phyloP scores from a whole-genome alignment of 306 rosid species.

The peach (Prunus persica) region DNA sequence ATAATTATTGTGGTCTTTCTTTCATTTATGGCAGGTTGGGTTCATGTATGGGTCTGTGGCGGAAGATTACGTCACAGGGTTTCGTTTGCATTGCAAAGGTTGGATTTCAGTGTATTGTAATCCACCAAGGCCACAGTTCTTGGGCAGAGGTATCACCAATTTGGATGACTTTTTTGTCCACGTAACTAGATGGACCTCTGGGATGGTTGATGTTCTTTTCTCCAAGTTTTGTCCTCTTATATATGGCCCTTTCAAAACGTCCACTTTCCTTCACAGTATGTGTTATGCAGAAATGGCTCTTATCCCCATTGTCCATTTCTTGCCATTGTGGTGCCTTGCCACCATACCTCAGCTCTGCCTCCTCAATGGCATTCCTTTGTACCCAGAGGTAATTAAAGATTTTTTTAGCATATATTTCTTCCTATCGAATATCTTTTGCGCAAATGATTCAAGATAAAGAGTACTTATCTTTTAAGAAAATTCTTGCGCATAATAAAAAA shows the following conservation, averaged over 20 bases:
- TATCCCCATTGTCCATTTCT: constrained; percentile 36
- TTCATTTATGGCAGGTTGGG: constrained; percentile 48
- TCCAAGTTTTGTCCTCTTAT: constrained; percentile 58
- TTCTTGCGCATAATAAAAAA: too few relatives aligned
- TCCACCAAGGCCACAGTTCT: constrained; percentile 60
- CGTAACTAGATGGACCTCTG: constrained; percentile 57
- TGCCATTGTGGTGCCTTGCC: constrained; percentile 55
- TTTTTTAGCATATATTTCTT: too few relatives aligned
- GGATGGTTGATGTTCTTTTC: constrained; percentile 50
- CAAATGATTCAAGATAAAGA: not conserved
- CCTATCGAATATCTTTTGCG: not conserved
- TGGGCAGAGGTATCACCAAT: constrained; percentile 50
- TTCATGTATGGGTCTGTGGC: constrained; percentile 47
- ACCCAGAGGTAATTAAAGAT: constrained; percentile 55
- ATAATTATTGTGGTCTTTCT: not conserved
- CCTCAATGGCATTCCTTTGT: constrained; percentile 45
- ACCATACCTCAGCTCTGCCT: constrained; percentile 65
- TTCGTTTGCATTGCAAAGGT: constrained; percentile 52
- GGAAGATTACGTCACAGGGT: constrained; percentile 68
- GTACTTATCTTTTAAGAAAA: too few relatives aligned
- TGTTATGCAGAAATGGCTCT: constrained; percentile 43
- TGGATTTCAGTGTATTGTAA: constrained; percentile 63
- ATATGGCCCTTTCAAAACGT: constrained; percentile 37
- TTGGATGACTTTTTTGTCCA: constrained; percentile 61
- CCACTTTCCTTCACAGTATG: constrained; percentile 40